Conservation (phyloP, 768 basidiomycete species). For the Tylopilus sp. region DNA sequence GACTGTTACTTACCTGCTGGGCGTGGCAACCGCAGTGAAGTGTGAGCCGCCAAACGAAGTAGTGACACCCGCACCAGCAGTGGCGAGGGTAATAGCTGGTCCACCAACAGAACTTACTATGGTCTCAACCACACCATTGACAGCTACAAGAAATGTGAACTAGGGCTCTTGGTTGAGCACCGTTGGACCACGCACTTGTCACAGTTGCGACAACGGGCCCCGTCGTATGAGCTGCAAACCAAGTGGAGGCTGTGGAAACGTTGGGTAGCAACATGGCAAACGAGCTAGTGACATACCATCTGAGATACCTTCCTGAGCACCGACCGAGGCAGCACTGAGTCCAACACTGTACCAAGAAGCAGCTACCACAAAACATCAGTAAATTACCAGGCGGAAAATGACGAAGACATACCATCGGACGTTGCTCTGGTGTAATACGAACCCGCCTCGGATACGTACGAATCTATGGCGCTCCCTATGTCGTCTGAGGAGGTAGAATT, state of each 20-base stretch:
- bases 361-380: constrained; percentile 1
- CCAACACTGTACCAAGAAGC: constrained; percentile 16
- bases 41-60: constrained; percentile 53
- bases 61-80: constrained; percentile 35
- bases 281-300: constrained; percentile 7
- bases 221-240: constrained; percentile 6
- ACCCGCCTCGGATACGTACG: constrained; percentile 36
- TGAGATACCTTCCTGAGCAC: constrained; percentile 15
- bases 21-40: constrained; percentile 42
- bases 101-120: constrained; percentile 60
- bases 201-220: constrained; percentile 14
- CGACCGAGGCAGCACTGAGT: constrained; percentile 15
- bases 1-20: constrained; percentile 12
- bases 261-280: not conserved
- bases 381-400: not conserved
- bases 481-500: constrained; percentile 5
- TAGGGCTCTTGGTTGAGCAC: not conserved
- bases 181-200: constrained; percentile 23
- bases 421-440: constrained; percentile 31
- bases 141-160: constrained; percentile 36
- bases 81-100: constrained; percentile 55
- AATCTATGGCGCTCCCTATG: constrained; percentile 40
- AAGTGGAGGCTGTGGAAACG: constrained; percentile 16
- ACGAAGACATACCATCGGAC: constrained; percentile 13
- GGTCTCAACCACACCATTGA: constrained; percentile 50